These are phyloP conservation scores for Calonectria montana DNA, from an alignment of 2,329 filamentous ascomycete species.

Conservation along the genomic window DNA sequence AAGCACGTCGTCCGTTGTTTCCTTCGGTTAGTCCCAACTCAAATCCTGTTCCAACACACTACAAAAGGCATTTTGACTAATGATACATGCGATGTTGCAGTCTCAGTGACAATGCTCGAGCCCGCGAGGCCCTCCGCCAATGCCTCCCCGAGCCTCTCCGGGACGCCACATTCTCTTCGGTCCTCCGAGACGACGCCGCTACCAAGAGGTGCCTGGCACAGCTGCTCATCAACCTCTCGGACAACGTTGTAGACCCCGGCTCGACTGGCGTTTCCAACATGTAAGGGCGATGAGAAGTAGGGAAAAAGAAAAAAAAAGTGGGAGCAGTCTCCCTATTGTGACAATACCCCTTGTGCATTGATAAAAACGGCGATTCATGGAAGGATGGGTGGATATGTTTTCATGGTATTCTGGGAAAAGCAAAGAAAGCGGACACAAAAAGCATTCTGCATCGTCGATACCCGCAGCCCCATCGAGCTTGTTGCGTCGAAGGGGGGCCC, in stretches of 20 bases:
- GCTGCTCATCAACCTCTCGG: slow-evolving; percentile 94
- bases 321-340: slow-evolving; percentile 36
- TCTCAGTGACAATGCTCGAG: slow-evolving; percentile 94
- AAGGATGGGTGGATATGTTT: slow-evolving; percentile 41
- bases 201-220: slow-evolving; percentile 98
- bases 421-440: slow-evolving; percentile 44
- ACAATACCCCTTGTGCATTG: slow-evolving; percentile 44
- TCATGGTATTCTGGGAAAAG: slow-evolving; percentile 46
- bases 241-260: slow-evolving; percentile 75
- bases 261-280: slow-evolving; percentile 50
- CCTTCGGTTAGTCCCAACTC: slow-evolving; percentile 73
- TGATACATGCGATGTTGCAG: slow-evolving; percentile 55
- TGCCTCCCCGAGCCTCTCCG: slow-evolving; percentile 98
- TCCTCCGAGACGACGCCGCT: slow-evolving; percentile 94
- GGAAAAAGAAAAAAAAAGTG: slow-evolving; percentile 14
- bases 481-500: slow-evolving; percentile 29
- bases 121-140: slow-evolving; percentile 92
- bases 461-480: slow-evolving; percentile 41
- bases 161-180: slow-evolving; percentile 96
- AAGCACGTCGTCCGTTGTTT: slow-evolving; percentile 99
- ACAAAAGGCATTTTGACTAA: slow-evolving; percentile 21
- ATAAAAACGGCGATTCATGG: slow-evolving; percentile 41
- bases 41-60: background rate
- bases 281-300: slow-evolving; percentile 36
- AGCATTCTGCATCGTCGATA: slow-evolving; percentile 49